phyloP scores from a whole-genome alignment of 129 eudicot species.

The Tagetes erecta region DNA sequence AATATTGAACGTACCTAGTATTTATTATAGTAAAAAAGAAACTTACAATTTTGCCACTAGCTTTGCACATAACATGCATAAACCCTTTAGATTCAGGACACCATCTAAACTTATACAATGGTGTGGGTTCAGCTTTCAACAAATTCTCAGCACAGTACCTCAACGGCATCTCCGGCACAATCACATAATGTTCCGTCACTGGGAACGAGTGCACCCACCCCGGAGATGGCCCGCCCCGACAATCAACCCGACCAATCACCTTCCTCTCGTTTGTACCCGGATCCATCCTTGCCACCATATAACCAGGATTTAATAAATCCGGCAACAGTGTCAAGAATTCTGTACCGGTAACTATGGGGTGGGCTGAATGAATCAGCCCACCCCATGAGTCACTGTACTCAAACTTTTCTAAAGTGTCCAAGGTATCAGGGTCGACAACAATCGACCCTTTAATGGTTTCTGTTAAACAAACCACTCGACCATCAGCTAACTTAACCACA shows the following conservation, averaged over 20 bases:
- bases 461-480: constrained; percentile 87
- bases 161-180: constrained; percentile 98
- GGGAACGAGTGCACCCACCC: constrained; percentile 99
- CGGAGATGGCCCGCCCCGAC: constrained; percentile 83
- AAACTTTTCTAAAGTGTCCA: constrained; percentile 79
- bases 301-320: constrained; percentile 81
- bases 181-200: constrained; percentile 81
- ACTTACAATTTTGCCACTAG: constrained; percentile 86
- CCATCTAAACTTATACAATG: constrained; percentile 92
- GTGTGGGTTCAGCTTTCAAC: constrained; percentile 91
- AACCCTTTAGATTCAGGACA: constrained; percentile 84
- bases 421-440: constrained; percentile 67
- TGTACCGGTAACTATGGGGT: constrained; percentile 77
- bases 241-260: constrained; percentile 75
- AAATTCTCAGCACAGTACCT: constrained; percentile 89
- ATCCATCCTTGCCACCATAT: constrained; percentile 75
- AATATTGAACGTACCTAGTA: too few species aligned
- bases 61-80: constrained; percentile 96
- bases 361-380: constrained; percentile 89
- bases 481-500: constrained; percentile 69
- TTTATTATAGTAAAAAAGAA: background rate
- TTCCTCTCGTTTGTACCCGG: constrained; percentile 78
- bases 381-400: constrained; percentile 70
- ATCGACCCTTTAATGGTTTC: constrained; percentile 95
- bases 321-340: constrained; percentile 81